phyloP scores from a whole-genome alignment of 331 rosid species.

The Malus hybrid region DNA sequence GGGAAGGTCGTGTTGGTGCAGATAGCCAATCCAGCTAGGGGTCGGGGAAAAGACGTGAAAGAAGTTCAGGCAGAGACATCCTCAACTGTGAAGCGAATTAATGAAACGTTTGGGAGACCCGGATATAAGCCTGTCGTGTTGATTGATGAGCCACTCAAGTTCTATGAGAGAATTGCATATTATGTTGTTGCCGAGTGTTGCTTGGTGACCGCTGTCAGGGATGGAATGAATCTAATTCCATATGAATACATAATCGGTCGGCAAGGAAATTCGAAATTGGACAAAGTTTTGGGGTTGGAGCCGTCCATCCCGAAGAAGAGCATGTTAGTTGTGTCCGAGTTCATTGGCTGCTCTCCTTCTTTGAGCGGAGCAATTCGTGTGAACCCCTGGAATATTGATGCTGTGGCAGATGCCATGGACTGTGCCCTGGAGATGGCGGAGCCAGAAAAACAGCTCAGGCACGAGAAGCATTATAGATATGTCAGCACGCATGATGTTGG shows the following conservation, averaged over 20 bases:
- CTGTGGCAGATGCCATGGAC: conserved; percentile 76
- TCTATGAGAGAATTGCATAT: conserved; percentile 68
- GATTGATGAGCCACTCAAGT: conserved; percentile 58
- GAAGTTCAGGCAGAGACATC: conserved; percentile 60
- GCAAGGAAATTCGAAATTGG: conserved; percentile 51
- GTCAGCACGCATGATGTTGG: conserved; percentile 73
- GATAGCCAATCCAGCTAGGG: conserved; percentile 76
- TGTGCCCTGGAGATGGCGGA: conserved; percentile 54
- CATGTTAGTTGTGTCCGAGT: conserved; percentile 66
- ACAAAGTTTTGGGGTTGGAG: conserved; percentile 37
- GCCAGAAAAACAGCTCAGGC: conserved; percentile 62
- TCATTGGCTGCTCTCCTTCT: conserved; percentile 78
- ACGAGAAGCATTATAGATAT: conserved; percentile 71
- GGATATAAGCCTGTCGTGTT: conserved; percentile 66
- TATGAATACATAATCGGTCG: conserved; percentile 66
- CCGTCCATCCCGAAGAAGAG: conserved; percentile 48
- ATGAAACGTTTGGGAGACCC: conserved; percentile 52
- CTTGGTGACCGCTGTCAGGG: conserved; percentile 72
- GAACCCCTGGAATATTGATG: conserved; percentile 77
- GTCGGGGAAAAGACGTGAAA: conserved; percentile 61
- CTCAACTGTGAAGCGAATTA: conserved; percentile 52
- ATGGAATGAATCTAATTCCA: conserved; percentile 77
- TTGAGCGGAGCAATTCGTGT: conserved; percentile 79
- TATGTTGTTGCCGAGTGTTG: conserved; percentile 75
- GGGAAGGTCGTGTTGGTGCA: conserved; percentile 68